These are phyloP conservation scores for Hypoxylon fragiforme DNA, from an alignment of 495 filamentous ascomycete genomes.

Conservation along the genomic window DNA sequence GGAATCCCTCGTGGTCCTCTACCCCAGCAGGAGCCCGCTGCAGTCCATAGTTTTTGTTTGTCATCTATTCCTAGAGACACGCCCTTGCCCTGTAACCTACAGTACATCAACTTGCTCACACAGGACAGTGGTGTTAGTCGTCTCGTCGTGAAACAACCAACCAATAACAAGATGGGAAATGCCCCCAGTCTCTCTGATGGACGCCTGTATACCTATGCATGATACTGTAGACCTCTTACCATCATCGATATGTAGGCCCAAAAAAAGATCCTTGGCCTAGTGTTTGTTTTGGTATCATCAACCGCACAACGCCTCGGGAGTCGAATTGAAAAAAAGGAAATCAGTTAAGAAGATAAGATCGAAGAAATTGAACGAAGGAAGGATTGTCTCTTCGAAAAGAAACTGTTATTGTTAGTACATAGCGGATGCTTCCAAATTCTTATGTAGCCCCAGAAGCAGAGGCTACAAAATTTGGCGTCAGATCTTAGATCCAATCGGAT, in stretches of 20 bases:
- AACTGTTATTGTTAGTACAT: conserved; percentile 22
- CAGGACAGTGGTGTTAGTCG: conserved; percentile 5
- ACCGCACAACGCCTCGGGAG: conserved; percentile 30
- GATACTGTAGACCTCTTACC: conserved; percentile 23
- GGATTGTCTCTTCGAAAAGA: conserved; percentile 11
- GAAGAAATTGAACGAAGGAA: conserved; percentile 27
- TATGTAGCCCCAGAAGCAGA: conserved; percentile 24
- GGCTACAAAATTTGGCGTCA: background rate
- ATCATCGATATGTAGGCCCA: conserved; percentile 22
- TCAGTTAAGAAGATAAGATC: conserved; percentile 10
- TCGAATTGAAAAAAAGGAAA: conserved; percentile 16
- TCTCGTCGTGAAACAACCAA: conserved; percentile 17
- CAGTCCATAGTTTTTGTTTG: conserved; percentile 11
- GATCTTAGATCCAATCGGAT: conserved; percentile 34
- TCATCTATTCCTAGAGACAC: conserved; percentile 25
- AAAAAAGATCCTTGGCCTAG: conserved; percentile 23
- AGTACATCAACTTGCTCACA: conserved; percentile 19
- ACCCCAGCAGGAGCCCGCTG: background rate
- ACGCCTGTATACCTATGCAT: conserved; percentile 41
- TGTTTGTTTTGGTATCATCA: conserved; percentile 31
- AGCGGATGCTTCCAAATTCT: conserved; percentile 13
- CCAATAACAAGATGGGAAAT: conserved; percentile 26
- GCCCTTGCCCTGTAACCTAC: background rate
- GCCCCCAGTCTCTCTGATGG: conserved; percentile 33
- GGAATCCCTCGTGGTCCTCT: background rate